These are phyloP conservation scores for Toxoplasma gondii DNA, from an alignment of 169 alveolate species.

Conservation along the genomic window DNA sequence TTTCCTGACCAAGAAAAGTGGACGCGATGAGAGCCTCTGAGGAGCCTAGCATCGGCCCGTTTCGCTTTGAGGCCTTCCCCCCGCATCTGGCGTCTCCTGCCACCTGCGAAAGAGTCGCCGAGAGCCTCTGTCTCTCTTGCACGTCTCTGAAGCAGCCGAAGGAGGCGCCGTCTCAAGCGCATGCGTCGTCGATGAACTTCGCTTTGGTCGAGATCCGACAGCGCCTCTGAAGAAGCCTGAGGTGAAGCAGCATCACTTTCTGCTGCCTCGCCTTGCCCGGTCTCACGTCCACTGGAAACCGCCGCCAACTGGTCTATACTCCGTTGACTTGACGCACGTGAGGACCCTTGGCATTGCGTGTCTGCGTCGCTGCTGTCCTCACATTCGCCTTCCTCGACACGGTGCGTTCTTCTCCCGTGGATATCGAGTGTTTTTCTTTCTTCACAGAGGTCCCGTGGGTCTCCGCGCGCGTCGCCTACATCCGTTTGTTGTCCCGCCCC, in stretches of 20 bases:
- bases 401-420: too few relatives aligned
- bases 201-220: background rate
- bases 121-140: background rate
- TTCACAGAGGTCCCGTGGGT: too few relatives aligned
- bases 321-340: too few relatives aligned
- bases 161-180: background rate
- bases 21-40: conserved; percentile 21
- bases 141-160: background rate
- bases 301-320: too few relatives aligned
- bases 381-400: too few relatives aligned
- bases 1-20: conserved; percentile 59
- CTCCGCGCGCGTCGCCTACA: too few relatives aligned
- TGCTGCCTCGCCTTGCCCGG: background rate
- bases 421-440: too few relatives aligned
- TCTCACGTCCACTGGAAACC: too few relatives aligned
- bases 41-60: background rate
- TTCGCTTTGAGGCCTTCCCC: background rate
- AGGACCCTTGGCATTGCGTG: too few relatives aligned
- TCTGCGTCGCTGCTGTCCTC: too few relatives aligned
- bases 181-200: background rate
- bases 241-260: background rate
- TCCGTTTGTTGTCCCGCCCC: too few relatives aligned
- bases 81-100: background rate
- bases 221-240: background rate
- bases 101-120: background rate